Conservation (phyloP, 257 asterid species). For the Jacaranda mimosifolia region DNA sequence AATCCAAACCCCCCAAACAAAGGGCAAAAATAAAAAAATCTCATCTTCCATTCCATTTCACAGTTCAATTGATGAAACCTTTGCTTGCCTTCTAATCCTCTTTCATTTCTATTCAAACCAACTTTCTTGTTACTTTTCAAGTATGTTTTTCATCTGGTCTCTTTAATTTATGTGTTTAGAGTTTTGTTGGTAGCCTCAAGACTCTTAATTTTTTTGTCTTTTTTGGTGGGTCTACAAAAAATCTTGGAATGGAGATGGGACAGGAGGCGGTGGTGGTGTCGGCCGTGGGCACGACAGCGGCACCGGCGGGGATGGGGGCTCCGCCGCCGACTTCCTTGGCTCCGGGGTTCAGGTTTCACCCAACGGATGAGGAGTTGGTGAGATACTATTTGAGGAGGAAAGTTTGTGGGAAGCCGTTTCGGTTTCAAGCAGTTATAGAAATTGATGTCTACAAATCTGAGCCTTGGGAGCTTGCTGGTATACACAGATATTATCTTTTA, state of each 20-base stretch:
- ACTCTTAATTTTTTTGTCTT: not conserved
- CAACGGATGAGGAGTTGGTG: slow-evolving; percentile 64
- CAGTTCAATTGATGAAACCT: slow-evolving; percentile 25
- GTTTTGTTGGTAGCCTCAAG: slow-evolving; percentile 17
- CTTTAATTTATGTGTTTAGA: slow-evolving; percentile 27
- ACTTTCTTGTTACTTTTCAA: slow-evolving; percentile 19
- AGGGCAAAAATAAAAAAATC: slow-evolving; percentile 7
- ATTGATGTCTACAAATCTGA: slow-evolving; percentile 97
- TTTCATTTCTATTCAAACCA: slow-evolving; percentile 35
- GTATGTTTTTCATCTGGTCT: slow-evolving; percentile 30
- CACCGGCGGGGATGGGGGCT: slow-evolving; percentile 47
- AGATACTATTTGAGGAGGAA: slow-evolving; percentile 84
- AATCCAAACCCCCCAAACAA: slow-evolving; percentile 23
- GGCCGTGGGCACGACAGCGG: slow-evolving; percentile 35
- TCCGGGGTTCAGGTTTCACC: slow-evolving; percentile 87
- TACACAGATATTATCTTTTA: not conserved
- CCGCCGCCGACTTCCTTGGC: slow-evolving; percentile 78
- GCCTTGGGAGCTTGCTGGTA: slow-evolving; percentile 91
- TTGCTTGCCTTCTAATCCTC: slow-evolving; percentile 55
- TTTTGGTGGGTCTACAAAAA: slow-evolving; percentile 20
- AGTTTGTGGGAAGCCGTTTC: slow-evolving; percentile 79
- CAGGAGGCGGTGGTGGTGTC: slow-evolving; percentile 47
- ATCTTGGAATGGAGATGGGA: slow-evolving; percentile 47
- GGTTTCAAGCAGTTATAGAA: slow-evolving; percentile 88
- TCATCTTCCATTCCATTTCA: slow-evolving; percentile 19